These are phyloP conservation scores for Boletus rex-veris DNA, from an alignment of 768 basidiomycete genomes.

Conservation along the genomic window DNA sequence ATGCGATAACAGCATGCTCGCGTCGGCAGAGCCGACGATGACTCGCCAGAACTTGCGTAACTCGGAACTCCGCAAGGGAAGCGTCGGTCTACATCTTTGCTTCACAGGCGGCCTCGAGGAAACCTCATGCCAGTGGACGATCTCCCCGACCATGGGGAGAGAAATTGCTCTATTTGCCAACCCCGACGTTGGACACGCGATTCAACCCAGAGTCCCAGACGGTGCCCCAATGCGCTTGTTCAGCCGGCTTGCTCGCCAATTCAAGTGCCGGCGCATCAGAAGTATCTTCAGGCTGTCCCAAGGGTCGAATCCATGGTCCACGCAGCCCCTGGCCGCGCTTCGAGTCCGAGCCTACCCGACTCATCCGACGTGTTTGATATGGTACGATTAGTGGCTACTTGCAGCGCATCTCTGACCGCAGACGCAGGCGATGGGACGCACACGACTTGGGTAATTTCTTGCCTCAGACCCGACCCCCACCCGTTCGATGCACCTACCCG, in stretches of 20 bases:
- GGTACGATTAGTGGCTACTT: no score
- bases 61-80: constrained; percentile 11
- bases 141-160: constrained; percentile 15
- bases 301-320: background rate
- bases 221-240: constrained; percentile 4
- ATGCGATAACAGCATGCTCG: constrained; percentile 17
- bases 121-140: constrained; percentile 21
- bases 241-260: background rate
- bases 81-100: constrained; percentile 11
- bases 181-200: background rate
- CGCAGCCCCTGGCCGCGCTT: background rate
- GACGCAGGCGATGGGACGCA: no score
- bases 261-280: background rate
- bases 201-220: background rate
- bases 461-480: no score
- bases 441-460: no score
- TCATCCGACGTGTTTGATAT: no score
- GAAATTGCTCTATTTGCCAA: constrained; percentile 10
- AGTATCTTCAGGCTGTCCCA: background rate
- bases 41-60: background rate
- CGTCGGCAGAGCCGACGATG: constrained; percentile 14
- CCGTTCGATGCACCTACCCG: no score
- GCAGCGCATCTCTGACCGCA: no score
- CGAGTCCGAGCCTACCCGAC: background rate
- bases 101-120: constrained; percentile 19